A percentile compares a stretch with the other conserved stretches of the same genome.
phyloP scores from a whole-genome alignment of 495 filamentous ascomycete genomes.

The Podospora tetraspora region DNA sequence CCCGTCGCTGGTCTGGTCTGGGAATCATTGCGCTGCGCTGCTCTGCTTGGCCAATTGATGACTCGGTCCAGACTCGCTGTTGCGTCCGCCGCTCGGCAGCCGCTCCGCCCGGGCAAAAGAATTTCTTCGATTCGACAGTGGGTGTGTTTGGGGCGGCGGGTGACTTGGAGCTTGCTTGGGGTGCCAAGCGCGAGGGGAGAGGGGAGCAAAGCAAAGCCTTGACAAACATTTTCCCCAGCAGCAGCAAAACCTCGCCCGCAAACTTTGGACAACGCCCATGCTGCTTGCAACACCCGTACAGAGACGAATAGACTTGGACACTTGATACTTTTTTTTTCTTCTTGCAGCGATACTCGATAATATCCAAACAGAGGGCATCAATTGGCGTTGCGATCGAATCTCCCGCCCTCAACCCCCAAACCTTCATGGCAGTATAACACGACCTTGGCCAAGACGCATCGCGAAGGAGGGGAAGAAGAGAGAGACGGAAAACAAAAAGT shows the following conservation, averaged over 20 bases:
- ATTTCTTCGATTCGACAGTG: neutral
- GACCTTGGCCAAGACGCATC: conserved; percentile 5
- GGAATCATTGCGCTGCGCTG: neutral
- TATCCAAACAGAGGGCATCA: neutral
- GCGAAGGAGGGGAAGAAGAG: neutral
- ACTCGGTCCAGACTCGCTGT: neutral
- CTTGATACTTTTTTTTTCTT: neutral
- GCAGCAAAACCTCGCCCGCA: neutral
- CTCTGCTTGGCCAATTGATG: conserved; percentile 16
- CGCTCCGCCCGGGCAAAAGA: conserved; percentile 3
- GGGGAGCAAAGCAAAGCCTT: neutral
- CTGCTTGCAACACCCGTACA: neutral
- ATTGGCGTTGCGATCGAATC: neutral
- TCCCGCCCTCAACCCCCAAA: neutral
- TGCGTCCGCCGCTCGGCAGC: neutral
- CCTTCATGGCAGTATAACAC: conserved; percentile 19
- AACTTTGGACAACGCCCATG: neutral
- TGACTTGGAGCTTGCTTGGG: neutral
- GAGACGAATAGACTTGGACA: neutral
- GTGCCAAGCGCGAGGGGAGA: neutral
- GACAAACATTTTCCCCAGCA: neutral
- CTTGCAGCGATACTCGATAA: neutral
- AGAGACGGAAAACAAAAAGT: neutral
- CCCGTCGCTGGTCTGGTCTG: no score
- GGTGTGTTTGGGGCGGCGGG: neutral